A percentile compares a stretch with the other conserved stretches of the same genome.
These are phyloP conservation scores for Alternaria alternata DNA, from an alignment of 2,329 filamentous ascomycete genomes.

Conservation along the genomic window DNA sequence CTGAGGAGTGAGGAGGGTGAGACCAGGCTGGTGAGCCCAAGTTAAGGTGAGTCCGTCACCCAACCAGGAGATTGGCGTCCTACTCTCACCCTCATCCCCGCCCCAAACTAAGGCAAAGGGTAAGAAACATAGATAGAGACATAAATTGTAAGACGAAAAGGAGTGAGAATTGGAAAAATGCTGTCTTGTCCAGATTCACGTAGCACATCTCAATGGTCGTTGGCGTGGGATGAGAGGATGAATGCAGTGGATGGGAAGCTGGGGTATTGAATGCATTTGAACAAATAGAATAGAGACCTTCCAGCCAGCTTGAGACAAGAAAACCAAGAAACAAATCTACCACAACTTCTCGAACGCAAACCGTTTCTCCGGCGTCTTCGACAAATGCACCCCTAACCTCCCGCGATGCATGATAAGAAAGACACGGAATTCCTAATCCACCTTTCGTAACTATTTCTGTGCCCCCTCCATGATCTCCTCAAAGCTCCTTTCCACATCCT, in stretches of 20 bases:
- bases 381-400: too few species aligned
- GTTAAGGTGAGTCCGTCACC: slow-evolving; percentile 20
- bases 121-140: fast-evolving
- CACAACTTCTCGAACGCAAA: not conserved
- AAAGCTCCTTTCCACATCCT: not conserved
- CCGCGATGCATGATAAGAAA: not conserved
- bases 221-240: too few species aligned
- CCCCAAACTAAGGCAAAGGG: fast-evolving
- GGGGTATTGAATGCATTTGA: not conserved
- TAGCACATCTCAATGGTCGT: too few species aligned
- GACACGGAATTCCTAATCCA: not conserved
- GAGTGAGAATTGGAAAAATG: too few species aligned
- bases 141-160: too few species aligned
- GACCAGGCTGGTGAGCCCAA: not conserved
- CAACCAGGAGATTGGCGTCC: too few species aligned
- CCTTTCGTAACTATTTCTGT: not conserved
- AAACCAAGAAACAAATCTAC: not conserved
- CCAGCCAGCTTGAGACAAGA: fast-evolving
- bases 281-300: not conserved
- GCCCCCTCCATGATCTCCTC: not conserved
- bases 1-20: too few species aligned
- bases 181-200: too few species aligned
- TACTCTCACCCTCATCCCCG: too few species aligned
- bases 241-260: too few species aligned
- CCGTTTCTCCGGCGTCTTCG: too few species aligned